Base-by-base conservation (phyloP, 345 rosid species). In the Acer negundo region DNA sequence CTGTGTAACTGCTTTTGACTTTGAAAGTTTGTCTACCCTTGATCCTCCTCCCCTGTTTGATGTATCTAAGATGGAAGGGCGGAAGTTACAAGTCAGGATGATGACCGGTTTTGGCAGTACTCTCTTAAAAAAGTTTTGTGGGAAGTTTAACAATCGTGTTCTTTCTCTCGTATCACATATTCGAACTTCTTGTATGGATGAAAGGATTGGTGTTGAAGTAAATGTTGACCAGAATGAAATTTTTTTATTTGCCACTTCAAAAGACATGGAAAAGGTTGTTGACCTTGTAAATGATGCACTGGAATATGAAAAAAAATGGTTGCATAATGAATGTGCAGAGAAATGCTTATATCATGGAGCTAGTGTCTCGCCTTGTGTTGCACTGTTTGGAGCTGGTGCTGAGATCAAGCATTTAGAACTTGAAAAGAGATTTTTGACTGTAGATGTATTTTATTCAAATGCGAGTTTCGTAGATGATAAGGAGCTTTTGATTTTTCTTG, bases 391-490 rank as follows among this genome's bases (percentile, higher is more conserved):
- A 77, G 84, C 95, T 75, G 97, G 97, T 79, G 97, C 95, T 59
- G 90, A 86, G 85, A 90, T 95, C 79, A 92, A 87, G 87, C 97
- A 95, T 89, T 85, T 93, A 78, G 97, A 95, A 86, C 87, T 92
- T 77, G 88, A 87, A 68, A 90, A 84, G 77, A 88, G 90, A 75
- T 88, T 46, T 85, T 82, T 95, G 72, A 83, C 90, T 35, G 88
- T 93, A 23, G 90, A 95, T 78, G 84, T 95, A 67, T 69, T 58
- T 73, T 87, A 83, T 82, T 82, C 95, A 15, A 81, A 84, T 81
- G 74, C 56, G 61, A 77, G 76, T 83, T 40, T 47, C 55, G 26
- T 82, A 19, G 89, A 89, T 79, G 95, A 93, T 80, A 93, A 91
- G 85, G 93, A 90, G 74, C 84, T 95, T 69, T 51, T 93, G 81